phyloP scores from a whole-genome alignment of 352 stramenopile genomes.

The Globisporangium ultimum region DNA sequence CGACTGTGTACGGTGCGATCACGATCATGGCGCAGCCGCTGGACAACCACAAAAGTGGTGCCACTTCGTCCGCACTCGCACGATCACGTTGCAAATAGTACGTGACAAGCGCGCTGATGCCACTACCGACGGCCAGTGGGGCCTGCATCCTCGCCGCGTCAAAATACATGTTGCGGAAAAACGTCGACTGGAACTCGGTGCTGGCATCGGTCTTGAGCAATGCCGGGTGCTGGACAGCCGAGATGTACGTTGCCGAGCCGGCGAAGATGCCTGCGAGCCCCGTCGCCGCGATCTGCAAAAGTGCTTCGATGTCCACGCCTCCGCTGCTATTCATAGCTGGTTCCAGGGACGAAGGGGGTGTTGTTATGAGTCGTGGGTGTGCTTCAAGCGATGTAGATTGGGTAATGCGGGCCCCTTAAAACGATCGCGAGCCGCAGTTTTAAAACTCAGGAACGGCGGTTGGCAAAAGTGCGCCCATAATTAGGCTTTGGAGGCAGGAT shows the following conservation, averaged over 20 bases:
- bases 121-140: constrained; percentile 16
- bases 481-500: too few relatives aligned
- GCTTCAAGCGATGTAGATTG: too few relatives aligned
- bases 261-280: constrained; percentile 19
- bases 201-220: constrained; percentile 10
- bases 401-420: too few relatives aligned
- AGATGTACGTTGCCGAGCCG: constrained; percentile 28
- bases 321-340: too few relatives aligned
- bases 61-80: too few relatives aligned
- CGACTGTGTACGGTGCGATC: constrained; percentile 65
- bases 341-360: too few relatives aligned
- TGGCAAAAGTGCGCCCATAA: too few relatives aligned
- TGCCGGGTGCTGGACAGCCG: constrained; percentile 30
- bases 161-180: constrained; percentile 29
- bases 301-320: not conserved
- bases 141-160: constrained; percentile 19
- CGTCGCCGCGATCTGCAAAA: constrained; percentile 14
- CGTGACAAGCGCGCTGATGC: constrained; percentile 17
- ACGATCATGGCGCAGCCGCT: constrained; percentile 46
- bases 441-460: too few relatives aligned
- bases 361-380: too few relatives aligned
- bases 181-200: constrained; percentile 12
- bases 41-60: constrained; percentile 6
- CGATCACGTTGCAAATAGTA: constrained; percentile 9
- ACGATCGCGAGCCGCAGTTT: too few relatives aligned